Base-by-base conservation (phyloP, 129 eudicot species). In the Smallanthus sonchifolius region DNA sequence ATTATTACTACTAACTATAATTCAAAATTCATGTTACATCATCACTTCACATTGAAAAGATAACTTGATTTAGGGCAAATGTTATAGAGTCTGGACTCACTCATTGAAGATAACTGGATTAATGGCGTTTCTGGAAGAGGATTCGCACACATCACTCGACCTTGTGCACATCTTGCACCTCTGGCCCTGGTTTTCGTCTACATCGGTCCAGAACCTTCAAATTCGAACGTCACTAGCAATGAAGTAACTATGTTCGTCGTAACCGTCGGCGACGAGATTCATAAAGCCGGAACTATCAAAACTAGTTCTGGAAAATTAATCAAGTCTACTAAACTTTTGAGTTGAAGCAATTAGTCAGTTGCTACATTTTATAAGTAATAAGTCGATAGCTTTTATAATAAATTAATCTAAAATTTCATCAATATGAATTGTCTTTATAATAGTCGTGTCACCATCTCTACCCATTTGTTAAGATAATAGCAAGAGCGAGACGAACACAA, bases 181-280 rank as follows among this genome's bases (percentile, higher is more conserved):
- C 51, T 45, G 51, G 51, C n/a, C 11, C 4, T 13, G 51, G 14
- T 13, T 15, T 45, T 45, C 5, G 5, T 55, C 34, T 11, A n/a
- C 35, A 67, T 67, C 11, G 9, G 55, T 44, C 56, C 56, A 44
- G 32, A 44, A 4, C 45, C 70, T 40, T 66, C 71, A 11, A 24
- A 2, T 20, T 55, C 62, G 4, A 55, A 14, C 30, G 35, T 52
- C 37, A 15, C n/a, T 15, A 13, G 24, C 20, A 44, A 42, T 67
- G 72, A 67, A 67, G 56, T 67, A 42, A 66, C 6, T 35, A 66
- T 66, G 15, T 66, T 66, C 51, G 71, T 66, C 37, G 51, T 19
- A 52, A 16, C 10, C 71, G 7, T 42, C 48, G 13, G 36, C 24
- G 71, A 66, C 54, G 19, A 66, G 54, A 66, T 66, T 66, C 54